Evolutionary conservation across 495 filamentous ascomycete genomes (phyloP).

Genomic region (Physcia stellaris): DNA sequence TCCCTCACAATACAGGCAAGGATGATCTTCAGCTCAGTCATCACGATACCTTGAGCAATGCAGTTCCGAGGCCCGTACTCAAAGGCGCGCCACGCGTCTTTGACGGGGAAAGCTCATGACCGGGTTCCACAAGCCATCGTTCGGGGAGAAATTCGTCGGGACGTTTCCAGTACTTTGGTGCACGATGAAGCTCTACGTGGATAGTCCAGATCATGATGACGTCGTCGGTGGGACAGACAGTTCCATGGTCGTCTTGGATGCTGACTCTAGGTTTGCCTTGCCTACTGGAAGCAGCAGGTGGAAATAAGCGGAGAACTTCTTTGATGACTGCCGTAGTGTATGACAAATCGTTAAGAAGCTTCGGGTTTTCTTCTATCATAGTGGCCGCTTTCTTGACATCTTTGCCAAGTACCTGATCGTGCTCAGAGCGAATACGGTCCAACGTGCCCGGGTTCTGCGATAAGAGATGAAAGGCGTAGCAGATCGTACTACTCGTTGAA

Average conservation of each 20-base stretch:
- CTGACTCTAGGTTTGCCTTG: conserved; percentile 19
- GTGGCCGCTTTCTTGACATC: conserved; percentile 14
- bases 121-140: conserved; percentile 19
- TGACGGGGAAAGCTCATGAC: conserved; percentile 7
- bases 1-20: conserved; percentile 21
- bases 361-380: conserved; percentile 19
- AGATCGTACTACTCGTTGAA: conserved; percentile 24
- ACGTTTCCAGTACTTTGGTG: conserved; percentile 18
- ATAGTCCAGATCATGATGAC: conserved; percentile 18
- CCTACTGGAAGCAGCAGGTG: conserved; percentile 27
- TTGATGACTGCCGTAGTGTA: conserved; percentile 36
- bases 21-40: conserved; percentile 27
- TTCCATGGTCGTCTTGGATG: conserved; percentile 18
- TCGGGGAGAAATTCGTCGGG: conserved; percentile 25
- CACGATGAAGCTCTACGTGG: conserved; percentile 15
- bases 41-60: conserved; percentile 36
- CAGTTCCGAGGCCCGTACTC: conserved; percentile 35
- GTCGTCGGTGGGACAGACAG: conserved; percentile 21
- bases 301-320: conserved; percentile 32
- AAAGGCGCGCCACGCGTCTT: conserved; percentile 32
- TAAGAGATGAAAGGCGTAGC: conserved; percentile 31
- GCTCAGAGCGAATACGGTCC: conserved; percentile 27
- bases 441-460: conserved; percentile 27
- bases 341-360: conserved; percentile 26
- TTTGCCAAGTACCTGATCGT: conserved; percentile 25